These are phyloP conservation scores for Xylaria sp. DNA, from an alignment of 2,329 filamentous ascomycete species.

Conservation along the genomic window DNA sequence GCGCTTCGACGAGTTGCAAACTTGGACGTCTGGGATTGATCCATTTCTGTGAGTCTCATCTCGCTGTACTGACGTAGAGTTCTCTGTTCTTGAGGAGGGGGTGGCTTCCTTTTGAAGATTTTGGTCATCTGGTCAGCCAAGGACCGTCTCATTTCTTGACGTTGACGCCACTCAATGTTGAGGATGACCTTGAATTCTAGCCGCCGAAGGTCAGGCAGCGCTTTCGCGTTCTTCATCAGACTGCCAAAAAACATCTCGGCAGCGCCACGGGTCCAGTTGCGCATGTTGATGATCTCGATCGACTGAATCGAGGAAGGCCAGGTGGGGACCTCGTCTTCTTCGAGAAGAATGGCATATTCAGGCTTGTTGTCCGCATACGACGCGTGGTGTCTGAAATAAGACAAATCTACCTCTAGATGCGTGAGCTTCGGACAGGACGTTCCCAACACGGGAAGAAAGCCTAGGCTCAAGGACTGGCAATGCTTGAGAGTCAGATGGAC, in stretches of 20 bases:
- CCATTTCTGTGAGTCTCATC: conserved; percentile 13
- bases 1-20: conserved; percentile 46
- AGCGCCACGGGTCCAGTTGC: conserved; percentile 75
- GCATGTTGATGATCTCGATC: conserved; percentile 80
- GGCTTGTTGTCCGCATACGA: conserved; percentile 79
- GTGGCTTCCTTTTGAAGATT: conserved; percentile 62
- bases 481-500: conserved; percentile 77
- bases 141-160: conserved; percentile 79
- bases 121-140: conserved; percentile 78
- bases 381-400: conserved; percentile 77
- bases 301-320: conserved; percentile 80
- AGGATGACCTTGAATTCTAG: conserved; percentile 82
- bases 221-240: conserved; percentile 75
- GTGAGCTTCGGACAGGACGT: conserved; percentile 76
- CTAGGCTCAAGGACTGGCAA: conserved; percentile 81
- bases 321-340: conserved; percentile 71
- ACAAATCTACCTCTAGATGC: conserved; percentile 79
- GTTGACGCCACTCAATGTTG: conserved; percentile 82
- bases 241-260: conserved; percentile 84
- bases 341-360: conserved; percentile 76
- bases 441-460: conserved; percentile 76
- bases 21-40: conserved; percentile 10
- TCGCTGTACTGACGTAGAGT: conserved; percentile 27
- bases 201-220: conserved; percentile 73
- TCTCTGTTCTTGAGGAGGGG: conserved; percentile 38